Base-by-base conservation (phyloP, 306 rosid species). In the Citrullus amarus region DNA sequence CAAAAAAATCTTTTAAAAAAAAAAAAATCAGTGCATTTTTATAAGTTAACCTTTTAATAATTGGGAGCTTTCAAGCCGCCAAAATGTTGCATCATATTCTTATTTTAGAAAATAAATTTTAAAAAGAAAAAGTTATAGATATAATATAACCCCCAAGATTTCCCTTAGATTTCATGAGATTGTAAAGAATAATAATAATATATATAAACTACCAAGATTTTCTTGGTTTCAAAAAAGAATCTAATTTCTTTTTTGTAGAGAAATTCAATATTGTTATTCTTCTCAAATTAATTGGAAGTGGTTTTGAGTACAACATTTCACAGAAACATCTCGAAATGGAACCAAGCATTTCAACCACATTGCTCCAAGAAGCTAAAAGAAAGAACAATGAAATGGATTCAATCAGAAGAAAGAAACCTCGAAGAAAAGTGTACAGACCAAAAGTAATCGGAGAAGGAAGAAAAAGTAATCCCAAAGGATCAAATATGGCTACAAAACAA, bases 381-480 rank as follows among this genome's bases (percentile, higher is more conserved):
- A 67, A 67, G 73, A 36, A 8, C 6, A 18, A 67, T 34, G 71
- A 16, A 15, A 36, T 2, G 3, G 71, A 32, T 0, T 7, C 0
- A 67, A 38, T 25, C 22, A 67, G 16, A 67, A 67, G 6, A 66
- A 36, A 67, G 51, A 67, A n/a, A 9, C 51, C 54, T 41, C 13
- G 74, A 10, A 69, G 12, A 32, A 69, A 44, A 43, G 22, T 69
- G 56, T 69, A 69, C 38, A 44, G 76, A 22, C 76, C 76, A 2
- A 69, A 69, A 69, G 76, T 69, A 12, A 69, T 69, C 1, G 76
- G 76, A 43, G 76, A 69, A 69, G 76, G 76, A 2, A 69, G 56
- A 69, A 32, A 9, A 9, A 20, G 51, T 1, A 69, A 69, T 18
- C 22, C n/a, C 73, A 66, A 66, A 38, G 50, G 28, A 38, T 2